Base-by-base conservation (phyloP, 2,329 filamentous ascomycete genomes). In the Zymoseptoria brevis region DNA sequence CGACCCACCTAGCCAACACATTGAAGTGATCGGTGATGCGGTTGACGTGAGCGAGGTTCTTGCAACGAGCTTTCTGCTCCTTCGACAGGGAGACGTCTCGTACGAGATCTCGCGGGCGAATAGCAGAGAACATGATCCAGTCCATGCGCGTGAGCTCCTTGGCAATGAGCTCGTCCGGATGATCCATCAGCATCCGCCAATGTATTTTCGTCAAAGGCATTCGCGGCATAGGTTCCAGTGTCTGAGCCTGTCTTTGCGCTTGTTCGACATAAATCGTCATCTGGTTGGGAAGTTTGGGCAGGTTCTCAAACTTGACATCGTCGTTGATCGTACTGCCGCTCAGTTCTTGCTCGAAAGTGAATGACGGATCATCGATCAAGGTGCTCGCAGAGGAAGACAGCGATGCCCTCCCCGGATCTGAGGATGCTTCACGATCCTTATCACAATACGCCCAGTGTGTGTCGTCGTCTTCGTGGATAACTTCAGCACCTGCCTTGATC, bases 111-210 rank as follows among this genome's bases (percentile, higher is more conserved):
- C 94, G 89, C 57, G 96, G 89, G 24, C 90, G 86, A 62, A 97
- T 96, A 1, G 91, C 92, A 56, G 89, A 95, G 74, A 96, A 97
- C 88, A 97, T 94, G 73, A 95, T 86, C 93, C 93, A 97, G 75
- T 99, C 94, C 57, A 99, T 96, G 61, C 93, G 83, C 3, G 94
- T 97, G 69, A 99, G 82, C 74, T 99, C 94, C 60, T 88, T 87
- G 16, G 93, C 93, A 65, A 97, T 87, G 54, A 90, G 84, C 62
- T 96, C 89, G 56, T 95, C 88, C 1, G 88, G 81, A 22, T 87
- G 87, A 41, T 89, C 88, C 87, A 97, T 96, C 65, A 97, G 89
- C 55, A 88, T 85, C 65, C 92, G 90, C 80, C 94, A 99, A 61
- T 94, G 88, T 50, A 87, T 80, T 73, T 97, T 97, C 66, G 86